Evolutionary conservation across 306 rosid genomes (phyloP).

Genomic region (Astragalus glycyphyllos): DNA sequence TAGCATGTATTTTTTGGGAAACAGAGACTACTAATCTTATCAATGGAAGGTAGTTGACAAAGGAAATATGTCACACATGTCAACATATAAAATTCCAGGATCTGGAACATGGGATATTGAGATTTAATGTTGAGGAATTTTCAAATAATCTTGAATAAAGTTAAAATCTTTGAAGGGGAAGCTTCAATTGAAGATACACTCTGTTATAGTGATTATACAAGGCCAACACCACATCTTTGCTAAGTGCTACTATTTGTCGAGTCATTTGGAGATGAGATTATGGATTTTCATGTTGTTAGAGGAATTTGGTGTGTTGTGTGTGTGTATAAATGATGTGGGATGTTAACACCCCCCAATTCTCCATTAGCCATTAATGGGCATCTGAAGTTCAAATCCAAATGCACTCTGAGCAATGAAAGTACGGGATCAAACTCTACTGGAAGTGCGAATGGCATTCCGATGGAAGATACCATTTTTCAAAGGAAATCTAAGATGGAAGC

Average conservation of each 20-base stretch:
- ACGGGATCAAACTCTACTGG: slow-evolving; percentile 11
- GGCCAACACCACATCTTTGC: slow-evolving; percentile 15
- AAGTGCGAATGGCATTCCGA: slow-evolving; percentile 9
- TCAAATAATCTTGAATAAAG: slow-evolving; percentile 16
- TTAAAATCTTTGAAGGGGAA: slow-evolving; percentile 1
- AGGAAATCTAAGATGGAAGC: slow-evolving; percentile 17
- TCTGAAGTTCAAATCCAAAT: slow-evolving; percentile 31
- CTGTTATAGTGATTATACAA: slow-evolving; percentile 23
- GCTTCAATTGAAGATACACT: slow-evolving; percentile 16
- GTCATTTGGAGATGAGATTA: slow-evolving; percentile 30
- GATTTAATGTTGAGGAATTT: slow-evolving; percentile 26
- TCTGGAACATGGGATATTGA: slow-evolving; percentile 18
- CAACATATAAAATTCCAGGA: slow-evolving; percentile 24
- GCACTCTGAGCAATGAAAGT: slow-evolving; percentile 12
- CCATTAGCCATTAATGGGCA: slow-evolving; percentile 30
- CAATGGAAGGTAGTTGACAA: slow-evolving; percentile 26
- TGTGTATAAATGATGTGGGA: slow-evolving; percentile 1
- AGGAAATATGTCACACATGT: slow-evolving; percentile 16
- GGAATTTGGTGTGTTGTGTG: neutral
- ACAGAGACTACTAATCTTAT: neutral
- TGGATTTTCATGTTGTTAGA: slow-evolving; percentile 15
- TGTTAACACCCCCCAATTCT: slow-evolving; percentile 25
- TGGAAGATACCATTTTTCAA: neutral
- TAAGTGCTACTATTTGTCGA: slow-evolving; percentile 22
- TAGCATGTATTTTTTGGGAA: slow-evolving; percentile 28